Base-by-base conservation (phyloP, 768 basidiomycete species). In the Candolleomyces eurysporus region DNA sequence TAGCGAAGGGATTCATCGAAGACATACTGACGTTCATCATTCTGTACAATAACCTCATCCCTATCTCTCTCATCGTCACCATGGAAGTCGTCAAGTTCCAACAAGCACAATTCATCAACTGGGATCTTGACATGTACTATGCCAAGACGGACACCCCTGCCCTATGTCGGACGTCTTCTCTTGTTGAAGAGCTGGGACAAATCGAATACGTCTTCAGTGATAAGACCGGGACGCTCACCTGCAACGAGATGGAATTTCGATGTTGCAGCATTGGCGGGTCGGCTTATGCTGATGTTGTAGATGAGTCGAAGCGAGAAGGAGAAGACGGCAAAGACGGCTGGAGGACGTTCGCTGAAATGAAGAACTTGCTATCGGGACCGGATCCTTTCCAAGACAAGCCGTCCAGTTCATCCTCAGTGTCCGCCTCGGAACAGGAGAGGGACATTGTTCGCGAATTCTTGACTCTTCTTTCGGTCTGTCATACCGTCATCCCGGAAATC, bases 31-130 rank as follows among this genome's bases (percentile, higher is more conserved):
- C 97, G 10, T 99, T 98, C 79, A 92, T 98, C 75, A 96, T 99
- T 73, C 82, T 98, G 45, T 98, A 98, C 82, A 98, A 98, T 79
- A 99, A 98, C 78, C 83, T 99, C 67, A 98, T 99, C 63, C 96
- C 96, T 4, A 99, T 99, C 69, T 98, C 96, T 59, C 88, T 99
- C 66, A 96, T 98, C 68, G 97, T 99, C 67, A 98, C 97, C 4
- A 98, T 98, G 91, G 97, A 99, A 78, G 91, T 98, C 39, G 97
- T 99, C 78, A 98, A 98, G 73, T 98, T 90, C 69, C 95, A 97
- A 72, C 97, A 98, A 77, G 96, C 97, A 1, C 90, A 92, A 40
- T 83, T 98, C 57, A 99, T 99, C 81, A 99, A 98, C 73, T 94
- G 86, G 26, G 97, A 96, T 74, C 85, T 96, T 55, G 97, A 99